Percentiles rank a stretch among this genome's conserved stretches.
Evolutionary conservation across 371 early-diverging fungal species (phyloP).

Genomic region (Mucor indicus): DNA sequence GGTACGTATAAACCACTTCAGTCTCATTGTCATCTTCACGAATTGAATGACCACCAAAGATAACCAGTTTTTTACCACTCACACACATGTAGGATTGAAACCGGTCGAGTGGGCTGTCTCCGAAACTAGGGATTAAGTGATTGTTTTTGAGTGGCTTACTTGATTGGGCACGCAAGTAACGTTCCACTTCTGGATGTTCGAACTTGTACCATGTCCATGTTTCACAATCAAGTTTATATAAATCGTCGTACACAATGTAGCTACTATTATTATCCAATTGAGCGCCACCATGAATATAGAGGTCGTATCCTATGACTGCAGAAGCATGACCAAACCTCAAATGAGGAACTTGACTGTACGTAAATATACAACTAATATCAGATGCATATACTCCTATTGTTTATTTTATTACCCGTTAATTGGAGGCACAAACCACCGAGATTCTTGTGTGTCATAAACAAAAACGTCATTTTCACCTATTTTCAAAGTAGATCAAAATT

Average conservation of each 20-base stretch:
- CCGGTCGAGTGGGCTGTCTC: slow-evolving; percentile 26
- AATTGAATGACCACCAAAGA: slow-evolving; percentile 34
- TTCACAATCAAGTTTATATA: slow-evolving; percentile 24
- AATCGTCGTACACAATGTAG: slow-evolving; percentile 29
- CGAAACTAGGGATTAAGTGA: slow-evolving; percentile 19
- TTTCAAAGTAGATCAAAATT: not conserved
- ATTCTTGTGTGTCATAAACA: slow-evolving; percentile 22
- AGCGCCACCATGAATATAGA: slow-evolving; percentile 45
- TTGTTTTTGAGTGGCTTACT: no score
- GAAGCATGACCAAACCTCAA: slow-evolving; percentile 33
- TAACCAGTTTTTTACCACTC: slow-evolving; percentile 17
- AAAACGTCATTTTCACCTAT: slow-evolving; percentile 38
- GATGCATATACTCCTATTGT: not conserved
- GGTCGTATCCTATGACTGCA: slow-evolving; percentile 30
- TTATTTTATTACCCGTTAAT: slow-evolving; percentile 24
- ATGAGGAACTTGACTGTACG: slow-evolving; percentile 17
- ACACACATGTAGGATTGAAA: slow-evolving; percentile 28
- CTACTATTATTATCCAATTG: slow-evolving; percentile 27
- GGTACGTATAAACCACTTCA: slow-evolving; percentile 18
- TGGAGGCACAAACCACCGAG: slow-evolving; percentile 29
- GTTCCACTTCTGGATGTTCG: slow-evolving; percentile 32
- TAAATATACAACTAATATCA: not conserved
- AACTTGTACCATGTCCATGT: slow-evolving; percentile 33
- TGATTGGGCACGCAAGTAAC: slow-evolving; percentile 12
- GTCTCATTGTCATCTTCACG: slow-evolving; percentile 28